Percentiles rank a stretch among this genome's conserved stretches.
These are phyloP conservation scores for Phyllosticta paracitricarpa DNA, from an alignment of 2,329 filamentous ascomycete species.

Conservation along the genomic window DNA sequence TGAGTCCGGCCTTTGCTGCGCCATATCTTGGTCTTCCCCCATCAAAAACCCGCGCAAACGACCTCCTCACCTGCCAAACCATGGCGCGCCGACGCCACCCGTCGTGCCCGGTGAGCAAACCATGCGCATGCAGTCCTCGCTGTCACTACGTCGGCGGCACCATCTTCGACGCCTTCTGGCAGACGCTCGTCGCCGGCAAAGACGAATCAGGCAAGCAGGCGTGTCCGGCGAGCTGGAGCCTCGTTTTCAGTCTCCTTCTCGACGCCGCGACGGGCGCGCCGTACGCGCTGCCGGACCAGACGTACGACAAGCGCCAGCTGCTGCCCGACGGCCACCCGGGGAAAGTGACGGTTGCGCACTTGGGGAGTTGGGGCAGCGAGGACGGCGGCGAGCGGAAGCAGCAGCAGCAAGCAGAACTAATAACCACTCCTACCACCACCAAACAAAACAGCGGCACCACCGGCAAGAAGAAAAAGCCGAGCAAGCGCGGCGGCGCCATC, in stretches of 20 bases:
- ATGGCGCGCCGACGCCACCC: conserved; percentile 3
- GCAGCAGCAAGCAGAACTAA: too few relatives aligned
- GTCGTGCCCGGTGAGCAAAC: neutral
- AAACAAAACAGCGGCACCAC: too few relatives aligned
- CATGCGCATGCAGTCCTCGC: neutral
- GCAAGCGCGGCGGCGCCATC: too few relatives aligned
- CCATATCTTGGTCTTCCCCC: conserved; percentile 14
- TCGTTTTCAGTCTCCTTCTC: conserved; percentile 18
- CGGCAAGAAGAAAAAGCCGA: too few relatives aligned
- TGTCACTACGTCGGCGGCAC: conserved; percentile 10
- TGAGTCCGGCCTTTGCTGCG: conserved; percentile 11
- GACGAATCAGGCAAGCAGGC: conserved; percentile 13
- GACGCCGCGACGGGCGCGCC: conserved; percentile 13
- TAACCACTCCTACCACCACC: too few relatives aligned
- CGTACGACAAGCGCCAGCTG: conserved; percentile 11
- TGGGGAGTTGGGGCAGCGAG: conserved; percentile 14
- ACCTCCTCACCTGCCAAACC: conserved; percentile 11
- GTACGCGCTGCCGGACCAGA: conserved; percentile 16
- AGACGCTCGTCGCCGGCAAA: conserved; percentile 16
- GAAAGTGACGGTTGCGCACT: conserved; percentile 16
- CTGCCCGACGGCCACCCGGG: conserved; percentile 15
- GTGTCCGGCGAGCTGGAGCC: conserved; percentile 15
- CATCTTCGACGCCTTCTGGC: conserved; percentile 17
- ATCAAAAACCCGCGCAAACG: conserved; percentile 5
- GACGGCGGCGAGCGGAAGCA: conserved; percentile 10